phyloP scores from a whole-genome alignment of 495 filamentous ascomycete genomes.

The Penicillium robsamsonii region DNA sequence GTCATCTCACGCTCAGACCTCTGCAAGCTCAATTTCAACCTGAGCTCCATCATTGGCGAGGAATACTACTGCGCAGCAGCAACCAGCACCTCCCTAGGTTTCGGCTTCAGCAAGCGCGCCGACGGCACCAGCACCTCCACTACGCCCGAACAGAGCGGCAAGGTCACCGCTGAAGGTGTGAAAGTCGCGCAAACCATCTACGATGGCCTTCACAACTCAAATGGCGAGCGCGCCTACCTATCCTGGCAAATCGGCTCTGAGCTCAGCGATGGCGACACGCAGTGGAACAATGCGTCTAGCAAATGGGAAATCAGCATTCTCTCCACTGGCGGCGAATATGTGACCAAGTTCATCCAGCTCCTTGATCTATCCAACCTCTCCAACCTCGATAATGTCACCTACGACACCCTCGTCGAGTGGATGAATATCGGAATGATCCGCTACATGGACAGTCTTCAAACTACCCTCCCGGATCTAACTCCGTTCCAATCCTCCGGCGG shows the following conservation, averaged over 20 bases:
- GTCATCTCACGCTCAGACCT: constrained; percentile 53
- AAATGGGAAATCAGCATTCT: constrained; percentile 25
- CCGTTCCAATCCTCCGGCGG: constrained; percentile 45
- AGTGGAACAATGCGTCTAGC: constrained; percentile 20
- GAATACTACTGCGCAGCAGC: constrained; percentile 49
- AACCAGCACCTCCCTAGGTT: constrained; percentile 34
- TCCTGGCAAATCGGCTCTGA: constrained; percentile 34
- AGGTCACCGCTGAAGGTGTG: constrained; percentile 29
- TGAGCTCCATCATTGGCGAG: constrained; percentile 44
- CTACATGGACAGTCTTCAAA: constrained; percentile 32
- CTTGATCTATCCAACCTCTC: constrained; percentile 27
- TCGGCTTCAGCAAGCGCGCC: constrained; percentile 37
- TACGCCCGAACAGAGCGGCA: constrained; percentile 34
- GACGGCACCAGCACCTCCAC: constrained; percentile 31
- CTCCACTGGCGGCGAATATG: constrained; percentile 26
- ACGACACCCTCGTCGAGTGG: constrained; percentile 49
- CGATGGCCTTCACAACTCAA: constrained; percentile 31
- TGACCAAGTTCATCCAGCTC: constrained; percentile 29
- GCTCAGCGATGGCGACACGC: constrained; percentile 28
- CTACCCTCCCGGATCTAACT: constrained; percentile 45
- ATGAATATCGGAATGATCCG: constrained; percentile 35
- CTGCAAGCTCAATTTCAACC: constrained; percentile 47
- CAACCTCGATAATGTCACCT: constrained; percentile 43
- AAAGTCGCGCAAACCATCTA: constrained; percentile 34
- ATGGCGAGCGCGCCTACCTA: constrained; percentile 35